Conservation (phyloP, 192 early-diverging fungal genomes). For the Backusella circina region DNA sequence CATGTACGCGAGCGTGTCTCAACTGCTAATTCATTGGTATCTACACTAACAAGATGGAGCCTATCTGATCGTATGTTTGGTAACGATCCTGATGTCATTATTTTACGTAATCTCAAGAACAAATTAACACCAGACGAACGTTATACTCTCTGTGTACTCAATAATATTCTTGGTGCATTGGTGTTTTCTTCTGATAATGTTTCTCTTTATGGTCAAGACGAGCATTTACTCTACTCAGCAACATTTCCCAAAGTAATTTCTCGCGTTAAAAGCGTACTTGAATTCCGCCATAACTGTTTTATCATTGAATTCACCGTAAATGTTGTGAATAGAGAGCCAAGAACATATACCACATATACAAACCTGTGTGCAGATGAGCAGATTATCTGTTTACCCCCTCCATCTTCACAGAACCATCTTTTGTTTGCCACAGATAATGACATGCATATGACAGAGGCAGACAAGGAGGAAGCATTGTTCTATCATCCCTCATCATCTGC, state of each 20-base stretch:
- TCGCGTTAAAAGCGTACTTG: constrained; percentile 11
- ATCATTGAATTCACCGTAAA: constrained; percentile 26
- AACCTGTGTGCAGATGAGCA: constrained; percentile 39
- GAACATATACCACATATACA: constrained; percentile 31
- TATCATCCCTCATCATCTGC: constrained; percentile 33
- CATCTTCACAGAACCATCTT: constrained; percentile 14
- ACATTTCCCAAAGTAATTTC: constrained; percentile 36
- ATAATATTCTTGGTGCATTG: constrained; percentile 45
- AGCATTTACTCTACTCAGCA: constrained; percentile 34
- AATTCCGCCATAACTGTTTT: constrained; percentile 34
- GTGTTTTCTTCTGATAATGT: constrained; percentile 49
- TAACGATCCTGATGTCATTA: constrained; percentile 51
- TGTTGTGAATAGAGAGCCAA: background rate
- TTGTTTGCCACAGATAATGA: constrained; percentile 17
- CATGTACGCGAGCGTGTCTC: constrained; percentile 54
- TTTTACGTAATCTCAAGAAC: constrained; percentile 41
- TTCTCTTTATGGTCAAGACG: constrained; percentile 17
- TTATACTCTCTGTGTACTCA: constrained; percentile 40
- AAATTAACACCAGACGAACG: constrained; percentile 39
- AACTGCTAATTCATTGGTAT: constrained; percentile 43
- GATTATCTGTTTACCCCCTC: constrained; percentile 26
- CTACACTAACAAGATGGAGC: constrained; percentile 42
- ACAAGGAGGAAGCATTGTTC: constrained; percentile 22
- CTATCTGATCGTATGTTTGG: constrained; percentile 48
- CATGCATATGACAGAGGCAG: constrained; percentile 21